Conservation (phyloP, 2,329 filamentous ascomycete genomes). For the Coleophoma cylindrospora region DNA sequence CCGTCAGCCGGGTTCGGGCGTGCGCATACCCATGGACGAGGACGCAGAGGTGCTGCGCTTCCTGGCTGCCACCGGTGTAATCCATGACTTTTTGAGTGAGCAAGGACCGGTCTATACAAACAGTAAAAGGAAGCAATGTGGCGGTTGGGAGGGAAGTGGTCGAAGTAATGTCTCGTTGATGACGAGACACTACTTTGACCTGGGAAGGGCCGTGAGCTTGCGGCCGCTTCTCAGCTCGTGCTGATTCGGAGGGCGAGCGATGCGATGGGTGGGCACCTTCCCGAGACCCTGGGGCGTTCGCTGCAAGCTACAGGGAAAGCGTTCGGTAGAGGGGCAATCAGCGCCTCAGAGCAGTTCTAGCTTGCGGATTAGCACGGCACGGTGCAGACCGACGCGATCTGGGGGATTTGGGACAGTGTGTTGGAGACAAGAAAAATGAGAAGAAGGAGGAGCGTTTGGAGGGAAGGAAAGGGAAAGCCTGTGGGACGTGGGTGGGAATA, state of each 20-base stretch:
- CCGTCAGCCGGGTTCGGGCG: no score
- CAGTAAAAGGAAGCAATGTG: conserved; percentile 26
- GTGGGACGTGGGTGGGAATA: background rate
- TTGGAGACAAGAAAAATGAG: background rate
- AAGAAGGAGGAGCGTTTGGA: background rate
- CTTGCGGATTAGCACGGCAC: background rate
- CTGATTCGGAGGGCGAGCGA: background rate
- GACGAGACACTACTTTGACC: conserved; percentile 24
- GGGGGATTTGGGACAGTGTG: background rate
- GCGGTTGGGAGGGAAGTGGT: conserved; percentile 23
- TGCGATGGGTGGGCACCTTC: background rate
- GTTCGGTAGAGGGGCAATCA: no score
- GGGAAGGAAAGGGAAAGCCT: background rate
- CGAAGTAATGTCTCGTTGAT: conserved; percentile 27
- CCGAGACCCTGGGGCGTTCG: background rate
- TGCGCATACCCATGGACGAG: conserved; percentile 59
- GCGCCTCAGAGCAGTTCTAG: background rate
- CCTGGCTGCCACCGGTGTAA: conserved; percentile 43
- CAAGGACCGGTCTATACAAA: conserved; percentile 30
- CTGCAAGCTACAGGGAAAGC: background rate
- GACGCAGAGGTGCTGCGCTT: conserved; percentile 69
- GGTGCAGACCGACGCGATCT: background rate
- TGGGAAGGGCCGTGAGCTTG: conserved; percentile 21
- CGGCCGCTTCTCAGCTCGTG: conserved; percentile 13
- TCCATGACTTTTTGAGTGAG: conserved; percentile 33